These are phyloP conservation scores for Apodospora peruviana DNA, from an alignment of 495 filamentous ascomycete genomes.

Conservation along the genomic window DNA sequence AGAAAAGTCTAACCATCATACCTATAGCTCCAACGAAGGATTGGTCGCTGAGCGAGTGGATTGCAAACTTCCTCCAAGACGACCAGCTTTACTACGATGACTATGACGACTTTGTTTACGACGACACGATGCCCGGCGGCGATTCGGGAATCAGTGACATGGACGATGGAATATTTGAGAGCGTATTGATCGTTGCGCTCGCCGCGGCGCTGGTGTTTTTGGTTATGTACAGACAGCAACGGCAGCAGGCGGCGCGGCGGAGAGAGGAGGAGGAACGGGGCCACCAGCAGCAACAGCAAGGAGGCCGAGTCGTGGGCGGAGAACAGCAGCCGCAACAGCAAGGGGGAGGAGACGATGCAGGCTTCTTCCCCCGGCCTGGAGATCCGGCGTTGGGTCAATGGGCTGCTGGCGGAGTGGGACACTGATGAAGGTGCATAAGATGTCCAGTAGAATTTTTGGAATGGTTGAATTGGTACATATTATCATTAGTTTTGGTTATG, in stretches of 20 bases:
- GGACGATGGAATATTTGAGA: slow-evolving; percentile 73
- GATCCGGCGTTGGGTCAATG: slow-evolving; percentile 69
- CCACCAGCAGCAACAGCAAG: slow-evolving; percentile 19
- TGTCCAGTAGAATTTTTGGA: too few species aligned
- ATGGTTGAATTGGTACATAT: too few species aligned
- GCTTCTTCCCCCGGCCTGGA: slow-evolving; percentile 65
- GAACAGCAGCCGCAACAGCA: slow-evolving; percentile 9
- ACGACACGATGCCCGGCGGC: slow-evolving; percentile 50
- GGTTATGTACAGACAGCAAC: slow-evolving; percentile 77
- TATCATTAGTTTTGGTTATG: too few species aligned
- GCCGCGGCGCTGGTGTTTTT: slow-evolving; percentile 69
- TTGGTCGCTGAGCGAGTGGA: slow-evolving; percentile 77
- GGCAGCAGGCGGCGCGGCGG: slow-evolving; percentile 50
- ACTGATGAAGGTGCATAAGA: too few species aligned
- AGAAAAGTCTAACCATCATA: slow-evolving; percentile 6
- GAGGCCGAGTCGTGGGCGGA: slow-evolving; percentile 2
- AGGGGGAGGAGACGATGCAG: slow-evolving; percentile 46
- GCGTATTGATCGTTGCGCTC: slow-evolving; percentile 72
- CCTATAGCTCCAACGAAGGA: slow-evolving; percentile 56
- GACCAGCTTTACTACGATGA: slow-evolving; percentile 61
- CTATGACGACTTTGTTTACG: slow-evolving; percentile 52
- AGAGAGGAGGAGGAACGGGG: slow-evolving; percentile 32
- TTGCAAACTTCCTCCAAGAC: slow-evolving; percentile 74
- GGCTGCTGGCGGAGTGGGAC: slow-evolving; percentile 71
- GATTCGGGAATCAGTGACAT: slow-evolving; percentile 53